A percentile compares a stretch with the other conserved stretches of the same genome.
Evolutionary conservation across 2,329 filamentous ascomycete species (phyloP).

Genomic region (Falciphora oryzae): DNA sequence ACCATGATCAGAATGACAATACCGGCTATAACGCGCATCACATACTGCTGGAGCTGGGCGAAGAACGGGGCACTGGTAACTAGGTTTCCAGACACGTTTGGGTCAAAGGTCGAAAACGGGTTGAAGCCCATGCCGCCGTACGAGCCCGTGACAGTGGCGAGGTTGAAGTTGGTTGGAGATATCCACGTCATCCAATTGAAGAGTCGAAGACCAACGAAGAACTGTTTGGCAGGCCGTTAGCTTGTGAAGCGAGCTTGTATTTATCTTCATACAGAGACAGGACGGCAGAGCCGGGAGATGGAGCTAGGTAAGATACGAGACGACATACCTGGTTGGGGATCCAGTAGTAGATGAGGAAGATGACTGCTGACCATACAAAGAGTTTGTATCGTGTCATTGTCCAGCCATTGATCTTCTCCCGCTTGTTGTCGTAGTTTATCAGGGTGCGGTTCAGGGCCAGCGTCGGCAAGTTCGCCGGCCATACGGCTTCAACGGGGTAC

Average conservation of each 20-base stretch:
- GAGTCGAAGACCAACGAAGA: constrained; percentile 28
- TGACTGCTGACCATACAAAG: constrained; percentile 31
- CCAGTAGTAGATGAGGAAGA: constrained; percentile 43
- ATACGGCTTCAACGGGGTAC: constrained; percentile 33
- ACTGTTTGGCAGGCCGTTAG: constrained; percentile 15
- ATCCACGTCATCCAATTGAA: constrained; percentile 49
- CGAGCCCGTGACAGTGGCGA: constrained; percentile 37
- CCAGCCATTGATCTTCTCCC: constrained; percentile 36
- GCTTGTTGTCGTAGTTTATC: constrained; percentile 27
- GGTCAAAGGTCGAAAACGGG: constrained; percentile 44
- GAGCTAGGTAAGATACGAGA: constrained; percentile 26
- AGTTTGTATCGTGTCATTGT: constrained; percentile 37
- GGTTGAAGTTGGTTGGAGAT: constrained; percentile 36
- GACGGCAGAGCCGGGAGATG: constrained; percentile 14
- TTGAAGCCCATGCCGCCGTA: constrained; percentile 39
- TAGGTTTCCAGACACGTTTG: constrained; percentile 29
- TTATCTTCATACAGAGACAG: constrained; percentile 19
- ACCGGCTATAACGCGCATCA: constrained; percentile 29
- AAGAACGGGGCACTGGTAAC: constrained; percentile 30
- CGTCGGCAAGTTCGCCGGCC: constrained; percentile 35
- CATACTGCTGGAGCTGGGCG: constrained; percentile 27
- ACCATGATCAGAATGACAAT: constrained; percentile 32
- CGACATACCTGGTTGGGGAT: constrained; percentile 32
- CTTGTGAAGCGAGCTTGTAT: neutral
- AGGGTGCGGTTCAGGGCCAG: constrained; percentile 30